These are phyloP conservation scores for Labyrinthula sp. DNA, from an alignment of 352 stramenopile species.

Conservation along the genomic window DNA sequence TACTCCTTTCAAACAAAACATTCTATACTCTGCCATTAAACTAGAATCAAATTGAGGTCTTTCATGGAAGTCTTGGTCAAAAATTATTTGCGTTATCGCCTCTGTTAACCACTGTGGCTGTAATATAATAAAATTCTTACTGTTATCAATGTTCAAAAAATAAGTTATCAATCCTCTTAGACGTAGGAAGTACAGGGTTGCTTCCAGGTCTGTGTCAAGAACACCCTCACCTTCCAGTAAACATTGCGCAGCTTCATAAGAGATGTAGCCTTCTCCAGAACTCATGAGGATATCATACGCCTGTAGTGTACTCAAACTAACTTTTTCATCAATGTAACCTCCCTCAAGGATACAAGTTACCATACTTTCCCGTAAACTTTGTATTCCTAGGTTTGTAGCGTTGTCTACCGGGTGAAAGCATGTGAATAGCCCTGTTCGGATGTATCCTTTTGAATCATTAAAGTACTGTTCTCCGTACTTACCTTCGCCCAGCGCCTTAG, in stretches of 20 bases:
- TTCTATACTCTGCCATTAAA: constrained; percentile 6
- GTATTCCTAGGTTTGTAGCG: background rate
- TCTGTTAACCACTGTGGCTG: constrained; percentile 25
- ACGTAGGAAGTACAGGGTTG: no score
- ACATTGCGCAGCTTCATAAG: no score
- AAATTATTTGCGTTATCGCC: constrained; percentile 7
- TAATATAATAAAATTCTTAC: constrained; percentile 13
- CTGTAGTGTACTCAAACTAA: no score
- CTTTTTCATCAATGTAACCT: no score
- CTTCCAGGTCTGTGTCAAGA: no score
- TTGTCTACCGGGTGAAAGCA: constrained; percentile 27
- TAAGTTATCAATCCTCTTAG: no score
- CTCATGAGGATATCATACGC: no score
- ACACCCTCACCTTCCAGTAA: no score
- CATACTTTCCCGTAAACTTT: constrained; percentile 6
- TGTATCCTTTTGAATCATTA: constrained; percentile 7
- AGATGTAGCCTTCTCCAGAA: no score
- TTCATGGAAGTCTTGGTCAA: constrained; percentile 19
- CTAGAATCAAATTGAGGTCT: constrained; percentile 3
- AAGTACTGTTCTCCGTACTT: background rate
- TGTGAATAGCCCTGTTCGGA: no score
- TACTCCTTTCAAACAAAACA: constrained; percentile 2
- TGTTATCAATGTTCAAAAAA: no score
- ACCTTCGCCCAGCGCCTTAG: background rate
- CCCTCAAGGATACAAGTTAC: no score